Percentiles rank a stretch among this genome's conserved stretches.
Conservation (phyloP, 2,329 filamentous ascomycete genomes). For the Diplodia seriata region DNA sequence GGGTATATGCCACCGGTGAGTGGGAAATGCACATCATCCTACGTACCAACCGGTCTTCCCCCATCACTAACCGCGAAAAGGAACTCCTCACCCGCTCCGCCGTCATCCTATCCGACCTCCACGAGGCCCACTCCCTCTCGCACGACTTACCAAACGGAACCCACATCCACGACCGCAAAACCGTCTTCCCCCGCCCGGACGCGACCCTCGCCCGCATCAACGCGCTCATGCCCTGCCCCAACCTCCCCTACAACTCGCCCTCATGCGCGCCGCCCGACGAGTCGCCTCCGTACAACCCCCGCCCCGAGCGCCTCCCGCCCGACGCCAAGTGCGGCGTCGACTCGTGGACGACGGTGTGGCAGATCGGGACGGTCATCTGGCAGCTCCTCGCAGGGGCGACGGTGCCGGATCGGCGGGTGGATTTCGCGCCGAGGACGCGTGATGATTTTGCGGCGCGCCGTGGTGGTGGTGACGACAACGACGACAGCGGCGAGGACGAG, state of each 20-base stretch:
- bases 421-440: neutral
- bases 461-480: too few relatives aligned
- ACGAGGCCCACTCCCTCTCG: too few relatives aligned
- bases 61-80: neutral
- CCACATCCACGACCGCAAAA: too few relatives aligned
- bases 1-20: neutral
- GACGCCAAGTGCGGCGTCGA: neutral
- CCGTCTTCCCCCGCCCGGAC: neutral
- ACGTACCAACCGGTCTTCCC: too few relatives aligned
- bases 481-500: too few relatives aligned
- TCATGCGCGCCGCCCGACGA: too few relatives aligned
- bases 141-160: too few relatives aligned
- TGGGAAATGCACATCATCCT: neutral
- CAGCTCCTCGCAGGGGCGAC: neutral
- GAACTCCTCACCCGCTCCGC: constrained; percentile 4
- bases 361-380: neutral
- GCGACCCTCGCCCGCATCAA: neutral
- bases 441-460: too few relatives aligned
- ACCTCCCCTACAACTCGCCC: too few relatives aligned
- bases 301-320: neutral
- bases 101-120: too few relatives aligned
- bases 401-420: neutral
- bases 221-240: neutral
- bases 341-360: constrained; percentile 3
- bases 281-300: neutral